Percentiles rank a stretch among this genome's conserved stretches.
phyloP scores from a whole-genome alignment of 179 eudicot species.

The Pouteria campechiana region DNA sequence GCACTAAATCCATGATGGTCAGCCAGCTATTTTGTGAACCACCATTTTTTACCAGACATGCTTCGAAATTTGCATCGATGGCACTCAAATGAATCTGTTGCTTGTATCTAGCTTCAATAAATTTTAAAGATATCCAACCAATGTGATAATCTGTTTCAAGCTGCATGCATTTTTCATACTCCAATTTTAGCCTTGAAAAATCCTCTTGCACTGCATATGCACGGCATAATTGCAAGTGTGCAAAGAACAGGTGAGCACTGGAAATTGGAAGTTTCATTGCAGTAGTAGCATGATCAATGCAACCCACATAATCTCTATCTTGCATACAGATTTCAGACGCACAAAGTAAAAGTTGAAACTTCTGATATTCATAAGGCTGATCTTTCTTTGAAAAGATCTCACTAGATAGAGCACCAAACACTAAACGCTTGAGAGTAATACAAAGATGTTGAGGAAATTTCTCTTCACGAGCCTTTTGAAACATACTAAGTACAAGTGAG shows the following conservation, averaged over 20 bases:
- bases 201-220: conserved; percentile 57
- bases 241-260: conserved; percentile 45
- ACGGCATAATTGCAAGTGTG: conserved; percentile 86
- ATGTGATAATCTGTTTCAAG: conserved; percentile 63
- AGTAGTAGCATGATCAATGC: conserved; percentile 43
- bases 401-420: conserved; percentile 36
- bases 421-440: conserved; percentile 50
- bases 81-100: conserved; percentile 25
- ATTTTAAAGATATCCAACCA: conserved; percentile 72
- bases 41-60: conserved; percentile 35
- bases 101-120: conserved; percentile 44
- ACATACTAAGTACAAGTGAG: conserved; percentile 51
- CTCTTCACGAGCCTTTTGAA: conserved; percentile 65
- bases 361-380: conserved; percentile 29
- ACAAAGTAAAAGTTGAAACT: conserved; percentile 79
- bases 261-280: conserved; percentile 53
- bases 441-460: conserved; percentile 53
- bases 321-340: conserved; percentile 72
- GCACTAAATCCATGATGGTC: conserved; percentile 54
- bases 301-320: conserved; percentile 34
- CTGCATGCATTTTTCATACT: conserved; percentile 57
- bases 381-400: conserved; percentile 14
- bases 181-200: conserved; percentile 23
- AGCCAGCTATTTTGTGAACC: conserved; percentile 53
- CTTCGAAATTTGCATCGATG: conserved; percentile 38